Base-by-base conservation (phyloP, 2,329 filamentous ascomycete genomes). In the Fusarium phyllophilum region DNA sequence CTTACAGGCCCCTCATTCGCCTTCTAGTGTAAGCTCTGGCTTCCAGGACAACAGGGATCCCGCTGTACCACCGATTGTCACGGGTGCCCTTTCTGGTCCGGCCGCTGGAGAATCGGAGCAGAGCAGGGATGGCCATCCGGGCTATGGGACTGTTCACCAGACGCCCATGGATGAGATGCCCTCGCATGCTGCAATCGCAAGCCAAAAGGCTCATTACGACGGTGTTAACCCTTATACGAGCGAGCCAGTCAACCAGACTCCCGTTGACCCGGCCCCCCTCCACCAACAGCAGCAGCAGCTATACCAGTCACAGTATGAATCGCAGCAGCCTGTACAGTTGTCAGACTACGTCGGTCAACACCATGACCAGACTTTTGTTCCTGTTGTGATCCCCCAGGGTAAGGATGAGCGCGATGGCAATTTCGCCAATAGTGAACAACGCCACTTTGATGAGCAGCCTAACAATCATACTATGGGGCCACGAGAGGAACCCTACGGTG, bases 1-100 rank as follows among this genome's bases (percentile, higher is more conserved):
- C 87, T 91, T 94, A 90, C 92, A 95, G 84, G 91, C 90, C 81
- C 90, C 93, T 81, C 86, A 91, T 81, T 94, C 93, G 80, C 93
- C 93, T 70, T 94, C 93, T 87, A 97, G 94, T 87, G 90, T 91
- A 83, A 94, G 92, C 82, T 95, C 93, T 77, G 90, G 88, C 73
- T 84, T 84, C 76, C 81, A 84, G 73, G 81, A 84, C 68, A 74
- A 80, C 55, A 90, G 82, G 76, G 90, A 91, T 79, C 86, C 87
- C 80, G 89, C 91, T 79, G 82, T 90, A 78, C 86, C 89, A 77
- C 86, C 89, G 75, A 90, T 89, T 62, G 88, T 89, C 55, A 87
- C 90, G 34, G 87, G 86, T 49, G 87, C 86, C 46, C 81, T 89
- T 15, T 87, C 90, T 46, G 63, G 63, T 58, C 51, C 68, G 20